Base-by-base conservation (phyloP, 1,284 basidiomycete species). In the Anthracocystis panici-leucophaei region DNA sequence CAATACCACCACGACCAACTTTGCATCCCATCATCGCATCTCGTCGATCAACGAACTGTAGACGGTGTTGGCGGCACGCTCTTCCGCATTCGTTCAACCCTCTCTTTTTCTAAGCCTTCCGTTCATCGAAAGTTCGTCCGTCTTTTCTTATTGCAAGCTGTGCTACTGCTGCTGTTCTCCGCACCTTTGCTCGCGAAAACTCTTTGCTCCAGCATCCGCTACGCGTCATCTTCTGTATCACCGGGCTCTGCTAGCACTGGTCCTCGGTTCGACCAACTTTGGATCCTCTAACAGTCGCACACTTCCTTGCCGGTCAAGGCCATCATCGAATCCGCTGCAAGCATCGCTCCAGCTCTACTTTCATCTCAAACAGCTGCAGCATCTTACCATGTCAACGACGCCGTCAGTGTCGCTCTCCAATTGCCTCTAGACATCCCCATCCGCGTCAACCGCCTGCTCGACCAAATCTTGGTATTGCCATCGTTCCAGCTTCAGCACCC, bases 271-370 rank as follows among this genome's bases (percentile, higher is more conserved):
- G 31, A 33, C 9, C 31, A 33, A 16, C 35, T 38, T 38, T 20
- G 7, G 21, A 45, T 14, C 21, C 3, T 1, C 44, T 16, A n/a
- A 6, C 40, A 41, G 2, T 41, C 25, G 20, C 38, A 10, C 21
- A 8, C 45, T 10, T 50, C 33, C 57, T 59, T 60, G 57, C 57
- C 18, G 51, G 52, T 55, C 57, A 67, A 62, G 44, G 45, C n/a
- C 21, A 14, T 16, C 25, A 5, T 40, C 49, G 27, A 25, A 16
- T n/a, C 46, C 4, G 18, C n/a, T 23, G 21, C 40, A 29, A 21
- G 7, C n/a, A 20, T 9, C 25, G 4, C 31, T 20, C n/a, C 38
- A 10, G 14, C 20, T 21, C n/a, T 41, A 14, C 16, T 16, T 48
- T 18, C 41, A n/a, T 18, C 45, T 20, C 45, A 35, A 49, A 40